A percentile compares a stretch with the other conserved stretches of the same genome.
Conservation (phyloP, 352 stramenopile genomes). For the Phytophthora syringae region DNA sequence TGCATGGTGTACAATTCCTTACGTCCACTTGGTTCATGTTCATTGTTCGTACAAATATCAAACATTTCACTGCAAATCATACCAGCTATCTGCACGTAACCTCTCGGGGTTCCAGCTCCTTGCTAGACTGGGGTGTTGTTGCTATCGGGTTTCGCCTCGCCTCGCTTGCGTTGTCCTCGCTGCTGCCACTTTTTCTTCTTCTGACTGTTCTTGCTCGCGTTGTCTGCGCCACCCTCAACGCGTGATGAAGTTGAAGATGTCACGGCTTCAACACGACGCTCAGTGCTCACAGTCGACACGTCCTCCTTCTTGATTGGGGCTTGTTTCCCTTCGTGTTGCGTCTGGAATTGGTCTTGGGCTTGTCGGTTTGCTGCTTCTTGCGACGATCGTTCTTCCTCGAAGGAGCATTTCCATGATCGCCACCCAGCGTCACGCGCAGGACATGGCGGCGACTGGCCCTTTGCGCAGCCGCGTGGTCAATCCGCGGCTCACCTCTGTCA, state of each 20-base stretch:
- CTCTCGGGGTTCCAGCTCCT: not conserved
- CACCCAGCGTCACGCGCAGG: conserved; percentile 29
- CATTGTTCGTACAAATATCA: conserved; percentile 16
- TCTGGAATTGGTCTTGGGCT: conserved; percentile 16
- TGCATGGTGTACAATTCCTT: not conserved
- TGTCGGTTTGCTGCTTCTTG: conserved; percentile 29
- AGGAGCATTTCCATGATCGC: conserved; percentile 4
- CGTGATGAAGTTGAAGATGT: conserved; percentile 7
- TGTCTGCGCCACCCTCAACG: conserved; percentile 10
- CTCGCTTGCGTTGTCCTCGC: conserved; percentile 21
- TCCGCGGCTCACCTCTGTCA: conserved; percentile 11
- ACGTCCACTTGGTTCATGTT: conserved; percentile 2
- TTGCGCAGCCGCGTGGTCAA: conserved; percentile 3
- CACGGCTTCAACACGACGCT: conserved; percentile 16
- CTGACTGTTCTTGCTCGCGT: conserved; percentile 18
- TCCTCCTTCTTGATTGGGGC: conserved; percentile 13
- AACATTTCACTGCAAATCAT: not conserved
- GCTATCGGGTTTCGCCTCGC: conserved; percentile 14
- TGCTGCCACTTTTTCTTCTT: conserved; percentile 41
- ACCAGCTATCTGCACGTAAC: conserved; percentile 4
- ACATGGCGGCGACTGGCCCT: conserved; percentile 32
- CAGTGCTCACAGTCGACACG: not conserved
- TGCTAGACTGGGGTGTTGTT: conserved; percentile 15
- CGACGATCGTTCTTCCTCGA: conserved; percentile 27
- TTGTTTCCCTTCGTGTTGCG: conserved; percentile 6